Percentiles rank a stretch among this genome's conserved stretches.
phyloP scores from a whole-genome alignment of 768 basidiomycete species.

The Chalciporus piperatus region DNA sequence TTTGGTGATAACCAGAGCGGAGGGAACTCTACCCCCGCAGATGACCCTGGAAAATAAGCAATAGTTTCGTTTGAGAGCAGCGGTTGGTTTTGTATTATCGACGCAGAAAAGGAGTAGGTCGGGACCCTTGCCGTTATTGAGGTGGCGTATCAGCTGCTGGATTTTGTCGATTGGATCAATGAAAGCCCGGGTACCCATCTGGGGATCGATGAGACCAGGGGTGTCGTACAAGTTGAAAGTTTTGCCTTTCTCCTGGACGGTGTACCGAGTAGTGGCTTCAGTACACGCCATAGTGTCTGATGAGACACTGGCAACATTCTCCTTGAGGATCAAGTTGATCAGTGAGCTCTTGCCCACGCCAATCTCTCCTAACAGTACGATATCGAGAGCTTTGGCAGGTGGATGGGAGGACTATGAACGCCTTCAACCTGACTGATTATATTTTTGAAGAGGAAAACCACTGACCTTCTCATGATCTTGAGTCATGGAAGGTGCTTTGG shows the following conservation, averaged over 20 bases:
- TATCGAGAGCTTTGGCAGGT: constrained; percentile 19
- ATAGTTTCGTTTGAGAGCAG: constrained; percentile 26
- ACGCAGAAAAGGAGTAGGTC: constrained; percentile 32
- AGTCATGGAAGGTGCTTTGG: constrained; percentile 11
- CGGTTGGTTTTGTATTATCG: constrained; percentile 25
- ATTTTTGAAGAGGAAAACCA: not conserved
- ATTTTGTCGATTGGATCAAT: constrained; percentile 22
- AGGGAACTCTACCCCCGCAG: constrained; percentile 24
- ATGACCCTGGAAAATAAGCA: constrained; percentile 26
- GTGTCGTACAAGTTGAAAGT: constrained; percentile 33
- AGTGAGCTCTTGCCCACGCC: constrained; percentile 42
- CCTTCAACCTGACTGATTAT: not conserved
- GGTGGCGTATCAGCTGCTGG: constrained; percentile 29
- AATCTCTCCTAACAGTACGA: constrained; percentile 34
- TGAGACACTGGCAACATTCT: constrained; percentile 29
- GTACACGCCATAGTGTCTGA: constrained; percentile 35
- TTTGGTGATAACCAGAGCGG: constrained; percentile 30
- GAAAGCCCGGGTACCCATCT: constrained; percentile 16
- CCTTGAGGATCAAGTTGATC: constrained; percentile 36
- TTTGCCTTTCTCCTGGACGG: constrained; percentile 17
- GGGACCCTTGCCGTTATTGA: constrained; percentile 28
- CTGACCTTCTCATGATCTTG: constrained; percentile 13
- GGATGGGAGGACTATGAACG: constrained; percentile 8
- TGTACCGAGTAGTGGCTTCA: constrained; percentile 21
- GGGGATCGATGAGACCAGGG: constrained; percentile 31